A percentile compares a stretch with the other conserved stretches of the same genome.
Conservation (phyloP, 768 basidiomycete species). For the Psilocybe subaeruginosa region DNA sequence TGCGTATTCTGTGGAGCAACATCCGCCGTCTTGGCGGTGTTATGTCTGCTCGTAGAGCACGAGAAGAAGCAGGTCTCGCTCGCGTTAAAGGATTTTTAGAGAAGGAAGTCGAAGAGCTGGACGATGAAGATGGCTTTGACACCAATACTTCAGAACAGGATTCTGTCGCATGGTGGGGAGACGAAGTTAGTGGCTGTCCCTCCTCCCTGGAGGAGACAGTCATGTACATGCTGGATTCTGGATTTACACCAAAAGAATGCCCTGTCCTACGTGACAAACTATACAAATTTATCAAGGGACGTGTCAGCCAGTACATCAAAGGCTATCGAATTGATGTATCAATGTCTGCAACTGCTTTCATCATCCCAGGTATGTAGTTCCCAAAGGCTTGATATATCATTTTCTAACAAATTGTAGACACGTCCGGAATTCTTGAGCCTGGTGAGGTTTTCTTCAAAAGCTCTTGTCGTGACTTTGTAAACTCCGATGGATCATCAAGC, state of each 20-base stretch:
- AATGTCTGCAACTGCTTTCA: constrained; percentile 62
- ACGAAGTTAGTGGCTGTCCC: constrained; percentile 63
- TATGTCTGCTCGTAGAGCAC: constrained; percentile 38
- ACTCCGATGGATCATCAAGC: constrained; percentile 42
- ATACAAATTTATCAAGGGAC: constrained; percentile 46
- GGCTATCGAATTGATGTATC: constrained; percentile 53
- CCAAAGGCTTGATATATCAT: background rate
- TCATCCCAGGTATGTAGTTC: constrained; percentile 53
- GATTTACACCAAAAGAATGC: constrained; percentile 55
- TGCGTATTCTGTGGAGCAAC: constrained; percentile 43
- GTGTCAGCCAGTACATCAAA: constrained; percentile 43
- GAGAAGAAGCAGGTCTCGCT: constrained; percentile 40
- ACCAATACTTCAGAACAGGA: constrained; percentile 32
- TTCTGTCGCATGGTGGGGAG: constrained; percentile 74
- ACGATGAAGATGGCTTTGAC: constrained; percentile 37
- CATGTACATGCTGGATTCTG: constrained; percentile 58
- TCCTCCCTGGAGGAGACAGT: constrained; percentile 66
- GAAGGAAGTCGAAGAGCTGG: constrained; percentile 35
- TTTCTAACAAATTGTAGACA: constrained; percentile 43
- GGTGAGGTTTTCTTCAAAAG: constrained; percentile 63
- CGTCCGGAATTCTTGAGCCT: constrained; percentile 47
- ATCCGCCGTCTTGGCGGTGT: constrained; percentile 45
- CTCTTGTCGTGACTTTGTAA: constrained; percentile 43
- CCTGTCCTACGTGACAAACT: constrained; percentile 58
- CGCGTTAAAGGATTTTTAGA: constrained; percentile 48